Evolutionary conservation across 305 asterid species (phyloP).

Genomic region (Fraxinus xanthoxyloides): DNA sequence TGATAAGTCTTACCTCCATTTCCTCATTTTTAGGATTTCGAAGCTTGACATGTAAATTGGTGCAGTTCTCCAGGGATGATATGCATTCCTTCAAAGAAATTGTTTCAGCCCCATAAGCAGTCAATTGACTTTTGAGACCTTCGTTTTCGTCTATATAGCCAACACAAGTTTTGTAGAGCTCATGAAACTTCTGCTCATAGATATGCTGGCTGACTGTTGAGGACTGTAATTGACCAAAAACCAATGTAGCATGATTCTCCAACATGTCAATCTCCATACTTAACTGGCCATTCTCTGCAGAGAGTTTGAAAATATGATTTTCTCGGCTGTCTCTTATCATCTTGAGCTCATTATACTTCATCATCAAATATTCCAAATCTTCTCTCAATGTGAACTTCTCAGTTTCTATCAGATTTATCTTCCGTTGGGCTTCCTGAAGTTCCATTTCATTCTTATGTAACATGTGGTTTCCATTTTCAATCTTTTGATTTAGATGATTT

Average conservation of each 20-base stretch:
- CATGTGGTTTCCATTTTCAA: conserved; percentile 35
- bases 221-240: conserved; percentile 57
- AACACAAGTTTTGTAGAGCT: conserved; percentile 52
- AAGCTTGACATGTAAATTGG: conserved; percentile 47
- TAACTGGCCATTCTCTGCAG: conserved; percentile 41
- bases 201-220: conserved; percentile 53
- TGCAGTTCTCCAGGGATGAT: conserved; percentile 64
- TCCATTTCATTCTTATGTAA: conserved; percentile 39
- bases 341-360: conserved; percentile 34
- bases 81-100: conserved; percentile 56
- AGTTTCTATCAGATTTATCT: conserved; percentile 38
- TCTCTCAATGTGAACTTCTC: conserved; percentile 42
- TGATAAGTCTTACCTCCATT: conserved; percentile 44
- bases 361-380: conserved; percentile 42
- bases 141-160: conserved; percentile 50
- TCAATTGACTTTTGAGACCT: conserved; percentile 50
- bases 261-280: conserved; percentile 39
- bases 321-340: conserved; percentile 34
- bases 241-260: conserved; percentile 50
- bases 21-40: conserved; percentile 48
- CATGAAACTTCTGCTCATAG: conserved; percentile 70
- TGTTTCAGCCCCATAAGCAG: conserved; percentile 65
- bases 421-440: conserved; percentile 49
- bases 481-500: conserved; percentile 42
- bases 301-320: conserved; percentile 42